phyloP scores from a whole-genome alignment of 352 stramenopile species.

The Pythium folliculosum region DNA sequence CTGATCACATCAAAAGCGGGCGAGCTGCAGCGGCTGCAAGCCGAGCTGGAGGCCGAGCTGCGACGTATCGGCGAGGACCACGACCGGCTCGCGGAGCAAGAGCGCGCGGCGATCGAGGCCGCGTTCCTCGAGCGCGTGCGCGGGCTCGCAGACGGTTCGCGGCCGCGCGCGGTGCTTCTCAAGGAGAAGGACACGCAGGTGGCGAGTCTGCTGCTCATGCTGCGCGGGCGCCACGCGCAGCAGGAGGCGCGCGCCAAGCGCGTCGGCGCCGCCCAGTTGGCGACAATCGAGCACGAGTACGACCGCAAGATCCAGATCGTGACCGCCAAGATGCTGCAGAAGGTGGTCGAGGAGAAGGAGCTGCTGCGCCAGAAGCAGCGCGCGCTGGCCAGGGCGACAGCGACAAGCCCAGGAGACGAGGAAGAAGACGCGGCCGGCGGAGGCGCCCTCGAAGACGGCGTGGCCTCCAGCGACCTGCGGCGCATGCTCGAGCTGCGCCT shows the following conservation, averaged over 20 bases:
- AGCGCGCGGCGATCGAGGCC: slow-evolving; percentile 38
- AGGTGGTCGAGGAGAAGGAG: slow-evolving; percentile 55
- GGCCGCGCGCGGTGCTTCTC: slow-evolving; percentile 1
- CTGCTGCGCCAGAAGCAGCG: slow-evolving; percentile 39
- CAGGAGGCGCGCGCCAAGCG: slow-evolving; percentile 31
- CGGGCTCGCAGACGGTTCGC: slow-evolving; percentile 27
- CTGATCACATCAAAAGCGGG: slow-evolving; percentile 39
- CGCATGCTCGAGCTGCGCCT: slow-evolving; percentile 17
- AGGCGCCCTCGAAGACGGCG: neutral
- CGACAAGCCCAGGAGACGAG: neutral
- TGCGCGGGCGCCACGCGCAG: slow-evolving; percentile 33
- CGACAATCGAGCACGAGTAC: slow-evolving; percentile 55
- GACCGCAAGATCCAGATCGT: slow-evolving; percentile 48
- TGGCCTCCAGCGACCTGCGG: neutral
- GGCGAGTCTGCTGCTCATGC: slow-evolving; percentile 48
- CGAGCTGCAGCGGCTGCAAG: slow-evolving; percentile 34
- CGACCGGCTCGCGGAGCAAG: slow-evolving; percentile 32
- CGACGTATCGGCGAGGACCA: slow-evolving; percentile 31
- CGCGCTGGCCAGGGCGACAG: slow-evolving; percentile 23
- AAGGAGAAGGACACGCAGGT: slow-evolving; percentile 47
- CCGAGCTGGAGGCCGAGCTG: slow-evolving; percentile 34
- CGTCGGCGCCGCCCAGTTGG: neutral
- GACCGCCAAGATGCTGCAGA: slow-evolving; percentile 49
- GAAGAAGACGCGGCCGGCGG: neutral
- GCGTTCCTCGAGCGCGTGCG: slow-evolving; percentile 23